Percentiles rank a stretch among this genome's conserved stretches.
These are phyloP conservation scores for Polyporus tsugae DNA, from an alignment of 1,284 basidiomycete species.

Conservation along the genomic window DNA sequence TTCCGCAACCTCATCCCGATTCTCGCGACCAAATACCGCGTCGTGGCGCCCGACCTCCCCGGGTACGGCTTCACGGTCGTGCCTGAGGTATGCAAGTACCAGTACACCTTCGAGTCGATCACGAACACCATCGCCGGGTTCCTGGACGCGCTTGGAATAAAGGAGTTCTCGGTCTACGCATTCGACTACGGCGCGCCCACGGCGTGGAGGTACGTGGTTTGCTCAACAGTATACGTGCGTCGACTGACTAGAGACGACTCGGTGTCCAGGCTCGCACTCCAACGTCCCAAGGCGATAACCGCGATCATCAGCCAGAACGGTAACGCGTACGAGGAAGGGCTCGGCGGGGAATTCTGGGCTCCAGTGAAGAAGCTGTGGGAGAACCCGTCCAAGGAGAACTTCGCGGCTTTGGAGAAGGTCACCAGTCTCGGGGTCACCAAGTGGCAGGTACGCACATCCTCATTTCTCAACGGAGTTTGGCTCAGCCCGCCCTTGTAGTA, in stretches of 20 bases:
- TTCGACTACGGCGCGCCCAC: conserved; percentile 61
- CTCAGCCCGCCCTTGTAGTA: conserved; percentile 39
- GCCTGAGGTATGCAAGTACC: conserved; percentile 45
- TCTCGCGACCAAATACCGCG: conserved; percentile 50
- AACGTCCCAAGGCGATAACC: conserved; percentile 50
- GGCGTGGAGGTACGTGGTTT: conserved; percentile 42
- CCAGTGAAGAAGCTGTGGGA: conserved; percentile 48
- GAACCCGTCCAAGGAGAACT: conserved; percentile 38
- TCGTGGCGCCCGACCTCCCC: conserved; percentile 59
- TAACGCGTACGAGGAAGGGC: conserved; percentile 55
- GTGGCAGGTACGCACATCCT: conserved; percentile 38
- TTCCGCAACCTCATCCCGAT: conserved; percentile 56
- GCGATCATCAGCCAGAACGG: conserved; percentile 59
- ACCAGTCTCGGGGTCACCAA: conserved; percentile 44
- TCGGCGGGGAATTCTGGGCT: conserved; percentile 51
- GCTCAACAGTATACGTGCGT: not conserved
- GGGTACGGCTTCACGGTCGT: conserved; percentile 57
- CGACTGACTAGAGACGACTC: not conserved
- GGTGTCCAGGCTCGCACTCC: conserved; percentile 48
- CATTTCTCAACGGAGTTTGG: no score
- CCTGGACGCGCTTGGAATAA: conserved; percentile 49
- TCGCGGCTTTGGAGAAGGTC: conserved; percentile 35
- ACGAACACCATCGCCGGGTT: conserved; percentile 50
- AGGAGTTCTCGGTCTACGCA: conserved; percentile 52
- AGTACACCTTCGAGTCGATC: conserved; percentile 52